Conservation (phyloP, 495 filamentous ascomycete genomes). For the Bryoglossum gracile region DNA sequence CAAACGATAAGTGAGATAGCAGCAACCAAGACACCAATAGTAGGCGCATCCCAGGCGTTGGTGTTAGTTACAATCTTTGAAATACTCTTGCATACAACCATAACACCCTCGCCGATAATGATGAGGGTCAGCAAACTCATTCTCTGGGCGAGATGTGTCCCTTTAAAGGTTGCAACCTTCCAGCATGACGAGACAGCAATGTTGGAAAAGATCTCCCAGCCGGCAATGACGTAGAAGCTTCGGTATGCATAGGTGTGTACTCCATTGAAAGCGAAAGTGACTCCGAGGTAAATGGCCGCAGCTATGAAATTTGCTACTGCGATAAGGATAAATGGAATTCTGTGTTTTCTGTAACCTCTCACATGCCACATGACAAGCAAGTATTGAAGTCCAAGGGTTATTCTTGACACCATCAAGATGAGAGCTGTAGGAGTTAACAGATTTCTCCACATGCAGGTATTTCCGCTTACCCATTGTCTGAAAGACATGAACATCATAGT, state of each 20-base stretch:
- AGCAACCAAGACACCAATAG: constrained; percentile 26
- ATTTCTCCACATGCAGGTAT: background rate
- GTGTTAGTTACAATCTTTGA: constrained; percentile 25
- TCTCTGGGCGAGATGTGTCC: constrained; percentile 55
- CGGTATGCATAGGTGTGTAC: background rate
- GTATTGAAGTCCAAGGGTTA: constrained; percentile 51
- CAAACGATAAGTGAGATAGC: constrained; percentile 26
- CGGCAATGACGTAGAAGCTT: constrained; percentile 49
- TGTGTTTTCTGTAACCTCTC: constrained; percentile 30
- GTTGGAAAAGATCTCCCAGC: constrained; percentile 40
- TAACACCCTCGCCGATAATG: constrained; percentile 59
- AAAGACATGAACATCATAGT: constrained; percentile 42
- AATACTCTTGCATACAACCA: constrained; percentile 24
- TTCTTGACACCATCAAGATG: constrained; percentile 52
- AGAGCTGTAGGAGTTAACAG: constrained; percentile 38
- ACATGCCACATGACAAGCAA: constrained; percentile 39
- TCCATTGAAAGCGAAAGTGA: constrained; percentile 27
- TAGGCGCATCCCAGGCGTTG: constrained; percentile 22
- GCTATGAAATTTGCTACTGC: constrained; percentile 34
- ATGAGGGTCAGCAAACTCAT: constrained; percentile 62
- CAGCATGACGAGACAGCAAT: constrained; percentile 45
- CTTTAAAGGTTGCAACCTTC: constrained; percentile 51
- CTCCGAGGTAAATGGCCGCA: constrained; percentile 43
- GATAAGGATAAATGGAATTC: constrained; percentile 34
- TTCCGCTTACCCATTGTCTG: constrained; percentile 38